Percentiles rank a stretch among this genome's conserved stretches.
Evolutionary conservation across 2,329 filamentous ascomycete species (phyloP).

Genomic region (Aspergillus eucalypticola): DNA sequence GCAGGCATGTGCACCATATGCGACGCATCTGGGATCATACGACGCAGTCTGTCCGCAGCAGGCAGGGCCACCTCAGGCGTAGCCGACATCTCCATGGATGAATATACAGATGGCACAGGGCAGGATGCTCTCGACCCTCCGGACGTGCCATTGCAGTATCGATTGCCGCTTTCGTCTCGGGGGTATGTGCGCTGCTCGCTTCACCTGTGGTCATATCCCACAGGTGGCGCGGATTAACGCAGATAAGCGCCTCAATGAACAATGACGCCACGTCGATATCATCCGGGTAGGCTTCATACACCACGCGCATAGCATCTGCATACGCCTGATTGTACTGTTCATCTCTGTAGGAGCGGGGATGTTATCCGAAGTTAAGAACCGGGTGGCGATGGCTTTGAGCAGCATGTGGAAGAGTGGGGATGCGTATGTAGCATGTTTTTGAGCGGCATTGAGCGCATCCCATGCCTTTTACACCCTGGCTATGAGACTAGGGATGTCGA

Average conservation of each 20-base stretch:
- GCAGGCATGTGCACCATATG: constrained; percentile 75
- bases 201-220: constrained; percentile 61
- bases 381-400: constrained; percentile 20
- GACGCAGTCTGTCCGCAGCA: constrained; percentile 61
- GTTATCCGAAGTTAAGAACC: constrained; percentile 37
- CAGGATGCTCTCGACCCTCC: constrained; percentile 57
- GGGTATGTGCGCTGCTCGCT: constrained; percentile 56
- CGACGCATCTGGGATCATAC: constrained; percentile 65
- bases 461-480: constrained; percentile 35
- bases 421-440: background rate
- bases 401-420: background rate
- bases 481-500: constrained; percentile 62
- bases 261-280: constrained; percentile 63
- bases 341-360: constrained; percentile 48
- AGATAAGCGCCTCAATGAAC: constrained; percentile 65
- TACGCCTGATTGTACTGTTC: constrained; percentile 57
- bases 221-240: constrained; percentile 62
- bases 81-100: constrained; percentile 72
- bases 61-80: constrained; percentile 62
- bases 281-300: constrained; percentile 52
- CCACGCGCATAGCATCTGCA: constrained; percentile 58
- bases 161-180: constrained; percentile 45
- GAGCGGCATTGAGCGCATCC: too few species aligned
- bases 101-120: constrained; percentile 71
- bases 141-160: constrained; percentile 48